Base-by-base conservation (phyloP, 2,329 filamentous ascomycete species). In the Thielaviopsis populi region DNA sequence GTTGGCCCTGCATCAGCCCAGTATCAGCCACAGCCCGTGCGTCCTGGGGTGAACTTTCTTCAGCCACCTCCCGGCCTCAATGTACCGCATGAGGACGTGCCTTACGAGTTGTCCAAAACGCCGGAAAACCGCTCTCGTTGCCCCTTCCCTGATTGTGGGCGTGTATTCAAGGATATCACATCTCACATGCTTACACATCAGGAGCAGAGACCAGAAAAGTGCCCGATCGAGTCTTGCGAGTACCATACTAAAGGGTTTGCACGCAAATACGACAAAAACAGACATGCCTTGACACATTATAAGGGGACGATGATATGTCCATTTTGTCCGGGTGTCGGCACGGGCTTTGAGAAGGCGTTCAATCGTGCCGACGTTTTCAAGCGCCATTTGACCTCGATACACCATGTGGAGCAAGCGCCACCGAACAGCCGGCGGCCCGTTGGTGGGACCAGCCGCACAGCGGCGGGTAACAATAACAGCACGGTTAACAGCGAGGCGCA, bases 311-410 rank as follows among this genome's bases (percentile, higher is more conserved):
- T 97, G 91, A 88, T 96, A 7, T 99, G 94, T 70, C 91, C 91
- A 4, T 97, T 97, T 74, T 97, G 94, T 69, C 90, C 91, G 0
- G 90, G 91, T 3, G 87, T 86, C 22, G 91, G 91, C 5, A 91
- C 89, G 2, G 83, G 89, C 1, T 88, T 87, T 5, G 92, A 96
- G 74, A 96, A 96, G 78, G 90, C 88, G 68, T 97, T 99, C 75
- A 96, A 96, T 75, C 83, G 94, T 61, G 91, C 92, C 43, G 94
- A 99, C 71, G 91, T 97, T 48, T 97, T 97, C 80, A 97, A 97
- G 79, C 82, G 92, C 61, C 94, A 99, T 73, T 78, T 99, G 62
- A 96, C 91, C 13, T 89, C 90, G 0, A 89, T 96, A 0, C 94
- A 99, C 73, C 87, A 88, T 40, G 92, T 97, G 24, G 94, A 97